Evolutionary conservation across 1,284 basidiomycete species (phyloP).

Genomic region (Leucoagaricus sp.): DNA sequence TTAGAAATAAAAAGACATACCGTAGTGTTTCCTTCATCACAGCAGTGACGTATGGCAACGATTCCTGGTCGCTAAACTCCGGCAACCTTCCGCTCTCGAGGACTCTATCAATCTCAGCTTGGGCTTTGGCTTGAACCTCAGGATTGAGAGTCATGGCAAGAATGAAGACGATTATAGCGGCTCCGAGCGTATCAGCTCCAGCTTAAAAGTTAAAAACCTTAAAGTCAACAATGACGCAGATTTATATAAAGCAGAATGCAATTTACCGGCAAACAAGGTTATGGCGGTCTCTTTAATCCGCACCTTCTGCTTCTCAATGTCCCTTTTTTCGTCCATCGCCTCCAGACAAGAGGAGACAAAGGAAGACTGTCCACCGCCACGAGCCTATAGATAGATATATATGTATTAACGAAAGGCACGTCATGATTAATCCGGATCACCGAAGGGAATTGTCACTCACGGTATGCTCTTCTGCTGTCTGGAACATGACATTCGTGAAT

Average conservation of each 20-base stretch:
- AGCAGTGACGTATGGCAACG: conserved; percentile 23
- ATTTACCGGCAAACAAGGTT: conserved; percentile 10
- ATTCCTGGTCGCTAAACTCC: conserved; percentile 22
- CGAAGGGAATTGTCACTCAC: conserved; percentile 1
- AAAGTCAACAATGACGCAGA: neutral
- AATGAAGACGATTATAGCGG: conserved; percentile 23
- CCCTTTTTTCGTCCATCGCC: neutral
- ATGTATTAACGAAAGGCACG: no score
- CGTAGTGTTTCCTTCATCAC: conserved; percentile 29
- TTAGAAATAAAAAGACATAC: neutral
- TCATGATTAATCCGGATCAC: no score
- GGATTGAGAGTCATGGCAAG: conserved; percentile 26
- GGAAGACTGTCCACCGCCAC: conserved; percentile 9
- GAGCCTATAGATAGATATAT: neutral
- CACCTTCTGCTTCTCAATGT: conserved; percentile 1
- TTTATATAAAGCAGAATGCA: neutral
- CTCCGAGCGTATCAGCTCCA: conserved; percentile 17
- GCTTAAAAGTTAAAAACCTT: neutral
- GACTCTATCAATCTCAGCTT: conserved; percentile 24
- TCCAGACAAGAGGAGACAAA: conserved; percentile 12
- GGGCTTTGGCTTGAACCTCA: conserved; percentile 23
- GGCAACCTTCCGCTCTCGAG: conserved; percentile 24
- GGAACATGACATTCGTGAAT: conserved; percentile 8
- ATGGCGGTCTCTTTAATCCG: conserved; percentile 10
- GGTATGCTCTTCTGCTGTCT: conserved; percentile 10